Conservation (phyloP, 805 yeast genomes). For the Zygosaccharomyces pseudorouxii region DNA sequence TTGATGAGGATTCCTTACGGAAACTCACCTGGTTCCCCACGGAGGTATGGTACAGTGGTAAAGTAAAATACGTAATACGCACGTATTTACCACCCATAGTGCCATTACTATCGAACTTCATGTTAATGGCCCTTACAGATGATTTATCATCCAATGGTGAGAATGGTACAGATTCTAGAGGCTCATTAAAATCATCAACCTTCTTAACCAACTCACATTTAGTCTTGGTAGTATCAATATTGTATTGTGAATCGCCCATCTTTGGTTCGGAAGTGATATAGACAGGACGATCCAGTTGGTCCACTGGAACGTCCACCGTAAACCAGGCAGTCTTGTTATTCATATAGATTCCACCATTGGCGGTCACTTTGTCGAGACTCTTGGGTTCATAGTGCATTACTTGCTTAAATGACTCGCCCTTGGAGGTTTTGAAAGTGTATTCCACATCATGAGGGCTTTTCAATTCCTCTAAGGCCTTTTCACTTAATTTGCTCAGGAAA, state of each 20-base stretch:
- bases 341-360: slow-evolving; percentile 26
- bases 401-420: slow-evolving; percentile 17
- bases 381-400: slow-evolving; percentile 22
- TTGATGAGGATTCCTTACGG: neutral
- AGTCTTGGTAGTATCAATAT: slow-evolving; percentile 19
- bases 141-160: slow-evolving; percentile 27
- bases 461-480: slow-evolving; percentile 15
- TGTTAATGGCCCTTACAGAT: slow-evolving; percentile 17
- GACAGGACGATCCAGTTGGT: slow-evolving; percentile 16
- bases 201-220: slow-evolving; percentile 23
- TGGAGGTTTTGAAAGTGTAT: slow-evolving; percentile 23
- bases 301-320: slow-evolving; percentile 27
- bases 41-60: slow-evolving; percentile 9
- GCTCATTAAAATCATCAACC: slow-evolving; percentile 27
- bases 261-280: slow-evolving; percentile 21
- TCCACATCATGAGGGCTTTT: slow-evolving; percentile 16
- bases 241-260: slow-evolving; percentile 12
- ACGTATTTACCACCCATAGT: slow-evolving; percentile 30
- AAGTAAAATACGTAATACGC: slow-evolving; percentile 25
- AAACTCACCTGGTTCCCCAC: slow-evolving; percentile 19
- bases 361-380: slow-evolving; percentile 15
- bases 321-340: slow-evolving; percentile 28
- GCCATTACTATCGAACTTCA: slow-evolving; percentile 18
- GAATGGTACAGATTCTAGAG: slow-evolving; percentile 22
- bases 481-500: slow-evolving; percentile 24